phyloP scores from a whole-genome alignment of 23 red algal genomes.

The Gracilaria gracilis region DNA sequence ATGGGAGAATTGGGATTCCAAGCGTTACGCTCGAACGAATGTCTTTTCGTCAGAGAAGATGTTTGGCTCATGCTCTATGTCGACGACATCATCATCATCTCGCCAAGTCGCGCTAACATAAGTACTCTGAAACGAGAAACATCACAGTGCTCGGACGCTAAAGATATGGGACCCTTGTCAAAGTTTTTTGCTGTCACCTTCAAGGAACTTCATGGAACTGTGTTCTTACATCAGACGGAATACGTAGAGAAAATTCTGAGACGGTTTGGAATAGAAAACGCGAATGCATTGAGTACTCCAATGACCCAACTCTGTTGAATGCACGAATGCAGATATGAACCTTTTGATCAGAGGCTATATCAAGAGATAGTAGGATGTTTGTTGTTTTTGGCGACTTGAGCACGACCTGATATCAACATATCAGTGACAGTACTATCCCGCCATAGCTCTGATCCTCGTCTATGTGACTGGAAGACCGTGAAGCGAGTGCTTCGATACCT shows the following conservation, averaged over 20 bases:
- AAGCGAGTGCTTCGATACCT: constrained; percentile 11
- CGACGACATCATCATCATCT: constrained; percentile 48
- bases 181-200: constrained; percentile 4
- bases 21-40: background rate
- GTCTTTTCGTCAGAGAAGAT: background rate
- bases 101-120: background rate
- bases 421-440: background rate
- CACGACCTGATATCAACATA: background rate
- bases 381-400: background rate
- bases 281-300: too few species aligned
- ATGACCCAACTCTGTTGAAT: background rate
- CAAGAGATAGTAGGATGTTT: constrained; percentile 32
- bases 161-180: constrained; percentile 8
- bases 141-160: background rate
- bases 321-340: too few species aligned
- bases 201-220: too few species aligned
- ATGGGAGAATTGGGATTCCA: constrained; percentile 11
- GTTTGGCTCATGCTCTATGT: constrained; percentile 37
- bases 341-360: too few species aligned
- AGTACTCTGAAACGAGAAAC: background rate
- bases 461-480: background rate
- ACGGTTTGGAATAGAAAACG: constrained; percentile 41
- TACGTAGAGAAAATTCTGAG: background rate
- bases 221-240: background rate
- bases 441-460: background rate